phyloP scores from a whole-genome alignment of 345 rosid species.

The Bruguiera parviflora region DNA sequence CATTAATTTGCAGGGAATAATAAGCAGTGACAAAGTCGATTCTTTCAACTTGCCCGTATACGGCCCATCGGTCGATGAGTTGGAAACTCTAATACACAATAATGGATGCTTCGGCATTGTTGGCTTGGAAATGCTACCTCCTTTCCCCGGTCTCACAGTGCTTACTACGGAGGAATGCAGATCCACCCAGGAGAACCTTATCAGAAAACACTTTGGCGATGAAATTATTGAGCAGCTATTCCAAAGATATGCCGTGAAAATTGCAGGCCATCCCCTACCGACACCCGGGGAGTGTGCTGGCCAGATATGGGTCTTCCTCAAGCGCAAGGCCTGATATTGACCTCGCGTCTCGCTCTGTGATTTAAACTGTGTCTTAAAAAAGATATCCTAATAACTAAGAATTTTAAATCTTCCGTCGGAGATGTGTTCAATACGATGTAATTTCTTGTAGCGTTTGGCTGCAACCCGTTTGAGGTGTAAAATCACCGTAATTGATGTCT shows the following conservation, averaged over 20 bases:
- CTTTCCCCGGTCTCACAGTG: background rate
- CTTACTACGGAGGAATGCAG: background rate
- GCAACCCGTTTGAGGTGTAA: no score
- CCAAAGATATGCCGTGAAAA: background rate
- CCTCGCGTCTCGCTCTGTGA: no score
- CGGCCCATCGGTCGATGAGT: constrained; percentile 11
- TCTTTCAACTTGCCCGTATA: constrained; percentile 1
- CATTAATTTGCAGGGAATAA: background rate
- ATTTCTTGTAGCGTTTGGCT: no score
- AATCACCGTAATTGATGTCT: no score
- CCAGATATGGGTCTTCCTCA: constrained; percentile 2
- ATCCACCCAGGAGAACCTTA: background rate
- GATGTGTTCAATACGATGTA: no score
- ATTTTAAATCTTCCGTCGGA: no score
- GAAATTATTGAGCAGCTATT: constrained; percentile 9
- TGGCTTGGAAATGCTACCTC: background rate
- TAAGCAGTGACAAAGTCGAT: constrained; percentile 3
- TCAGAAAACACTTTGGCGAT: background rate
- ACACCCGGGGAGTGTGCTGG: background rate
- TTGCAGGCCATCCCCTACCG: background rate
- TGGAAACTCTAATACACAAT: background rate
- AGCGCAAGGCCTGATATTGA: constrained; percentile 2
- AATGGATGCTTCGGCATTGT: constrained; percentile 1
- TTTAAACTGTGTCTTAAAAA: no score
- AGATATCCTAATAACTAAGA: no score